phyloP scores from a whole-genome alignment of 352 stramenopile species.

The Phytophthora crassamura region DNA sequence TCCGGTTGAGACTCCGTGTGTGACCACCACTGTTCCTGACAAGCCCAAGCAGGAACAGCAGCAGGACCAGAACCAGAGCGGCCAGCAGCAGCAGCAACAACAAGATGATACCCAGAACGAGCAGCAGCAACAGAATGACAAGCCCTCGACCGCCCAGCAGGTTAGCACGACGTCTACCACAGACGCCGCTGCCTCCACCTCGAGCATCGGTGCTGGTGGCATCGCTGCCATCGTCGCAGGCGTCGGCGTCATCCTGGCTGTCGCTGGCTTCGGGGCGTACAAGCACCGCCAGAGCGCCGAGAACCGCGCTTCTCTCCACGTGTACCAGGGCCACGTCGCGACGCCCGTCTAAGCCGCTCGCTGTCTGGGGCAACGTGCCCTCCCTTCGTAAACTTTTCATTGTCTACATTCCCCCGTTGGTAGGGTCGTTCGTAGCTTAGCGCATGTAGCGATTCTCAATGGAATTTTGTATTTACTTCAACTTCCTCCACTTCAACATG shows the following conservation, averaged over 20 bases:
- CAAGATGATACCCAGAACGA: not conserved
- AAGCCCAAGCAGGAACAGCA: conserved; percentile 19
- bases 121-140: conserved; percentile 1
- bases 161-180: conserved; percentile 16
- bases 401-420: not conserved
- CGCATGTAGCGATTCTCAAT: no score
- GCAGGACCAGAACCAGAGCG: conserved; percentile 1
- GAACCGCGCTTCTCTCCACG: conserved; percentile 14
- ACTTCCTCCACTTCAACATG: not conserved
- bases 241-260: conserved; percentile 24
- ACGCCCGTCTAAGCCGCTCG: conserved; percentile 18
- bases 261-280: conserved; percentile 28
- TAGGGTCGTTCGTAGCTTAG: not conserved
- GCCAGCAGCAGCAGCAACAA: conserved; percentile 8
- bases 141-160: conserved; percentile 13
- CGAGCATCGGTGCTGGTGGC: conserved; percentile 6
- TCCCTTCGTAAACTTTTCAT: not conserved
- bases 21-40: not conserved
- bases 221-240: conserved; percentile 29
- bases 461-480: not conserved
- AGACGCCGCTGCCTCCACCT: not conserved
- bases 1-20: not conserved
- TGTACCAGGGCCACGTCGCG: conserved; percentile 17
- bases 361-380: no score
- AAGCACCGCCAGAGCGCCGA: conserved; percentile 20